Evolutionary conservation across 495 filamentous ascomycete genomes (phyloP), one percentile per base, ranked within the genome.

Genomic region (Achaetomiella virescens): DNA sequence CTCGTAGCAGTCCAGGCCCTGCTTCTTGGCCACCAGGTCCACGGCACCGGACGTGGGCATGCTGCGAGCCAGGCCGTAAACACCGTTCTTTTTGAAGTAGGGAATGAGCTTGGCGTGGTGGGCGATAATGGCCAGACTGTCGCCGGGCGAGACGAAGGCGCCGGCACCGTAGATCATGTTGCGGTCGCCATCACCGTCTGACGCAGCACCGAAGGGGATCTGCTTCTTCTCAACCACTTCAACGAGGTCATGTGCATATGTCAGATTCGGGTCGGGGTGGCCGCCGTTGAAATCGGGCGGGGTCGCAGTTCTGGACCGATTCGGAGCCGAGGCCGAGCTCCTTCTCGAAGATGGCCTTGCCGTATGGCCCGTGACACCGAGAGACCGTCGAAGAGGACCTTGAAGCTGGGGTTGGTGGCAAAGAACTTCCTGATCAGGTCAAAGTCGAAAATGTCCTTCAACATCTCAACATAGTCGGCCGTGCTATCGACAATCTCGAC

Each of bases 121-220:
- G 35, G 93, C 89, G 68, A 98, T 98, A 72, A 98, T 97, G 61
- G 93, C 93, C 61, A 98, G 75, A 67, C 87, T 91, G 79, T 98
- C 93, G 59, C 93, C 93, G 12, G 93, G 93, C 7, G 95, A 97
- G 52, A 98, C 93, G 66, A 98, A 98, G 38, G 84, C 85, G 66
- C 93, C 90, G 61, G 91, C 92, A 55, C 93, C 93, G 71, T 98
- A 98, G 66, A 98, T 97, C 93, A 98, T 98, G 81, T 98, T 98
- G 54, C 93, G 89, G 76, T 98, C 93, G 62, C 93, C 93, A 64
- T 98, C 93, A 60, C 93, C 93, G 61, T 98, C 93, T 63, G 87
- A 91, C 36, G 93, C 93, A 40, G 93, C 93, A 62, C 93, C 93
- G 68, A 98, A 97, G 63, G 93, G 95, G 61, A 98, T 89, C 33